Evolutionary conservation across 495 filamentous ascomycete genomes (phyloP), one percentile per base, ranked within the genome.

Genomic region (Wilcoxina mikolae): DNA sequence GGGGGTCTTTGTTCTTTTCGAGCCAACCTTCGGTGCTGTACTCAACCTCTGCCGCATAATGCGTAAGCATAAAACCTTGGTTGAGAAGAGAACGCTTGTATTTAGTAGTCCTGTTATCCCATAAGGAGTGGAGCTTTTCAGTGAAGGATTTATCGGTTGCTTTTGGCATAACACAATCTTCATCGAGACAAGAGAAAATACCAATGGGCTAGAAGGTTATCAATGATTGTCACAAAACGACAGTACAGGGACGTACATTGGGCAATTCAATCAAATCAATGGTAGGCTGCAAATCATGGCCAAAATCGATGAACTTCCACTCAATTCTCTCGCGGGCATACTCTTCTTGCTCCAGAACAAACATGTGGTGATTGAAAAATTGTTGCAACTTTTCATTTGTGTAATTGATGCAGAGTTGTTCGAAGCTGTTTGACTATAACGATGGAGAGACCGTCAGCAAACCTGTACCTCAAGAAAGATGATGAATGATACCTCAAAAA

Each of bases 281-380:
- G 3, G 93, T 99, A 2, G 93, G 93, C 69, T 99, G 93, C 17
- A 99, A 72, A 64, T 99, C 93, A 56, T 85, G 87, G 33, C 93
- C 93, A 65, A 99, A 99, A 65, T 99, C 93, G 65, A 99, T 96
- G 66, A 99, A 99, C 65, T 95, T 87, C 93, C 93, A 99, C 70
- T 99, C 90, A 60, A 99, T 99, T 67, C 94, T 85, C 66, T 99
- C 93, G 47, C 89, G 71, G 15, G 93, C 89, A 68, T 99, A 99
- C 68, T 99, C 93, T 65, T 99, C 93, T 65, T 99, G 93, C 65
- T 99, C 93, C 20, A 99, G 71, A 20, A 99, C 93, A 67, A 99
- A 99, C 93, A 99, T 99, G 72, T 99, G 93, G 60, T 99, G 93
- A 56, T 99, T 99, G 76, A 99, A 99, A 67, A 96, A 99, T 59